phyloP scores from a whole-genome alignment of 2,329 filamentous ascomycete genomes.

The Fusarium temperatum region DNA sequence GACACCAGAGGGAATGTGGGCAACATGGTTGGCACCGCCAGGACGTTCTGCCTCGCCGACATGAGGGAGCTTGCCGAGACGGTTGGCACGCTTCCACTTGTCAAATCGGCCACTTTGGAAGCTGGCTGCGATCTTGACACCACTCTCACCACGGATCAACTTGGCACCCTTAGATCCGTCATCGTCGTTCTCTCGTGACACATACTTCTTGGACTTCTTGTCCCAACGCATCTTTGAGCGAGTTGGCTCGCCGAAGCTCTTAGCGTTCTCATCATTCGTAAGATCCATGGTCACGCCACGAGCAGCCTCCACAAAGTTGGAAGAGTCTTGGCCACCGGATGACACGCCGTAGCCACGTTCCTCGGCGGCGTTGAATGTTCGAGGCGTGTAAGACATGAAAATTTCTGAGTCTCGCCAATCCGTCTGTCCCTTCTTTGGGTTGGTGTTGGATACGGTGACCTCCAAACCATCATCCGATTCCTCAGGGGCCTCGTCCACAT shows the following conservation, averaged over 20 bases:
- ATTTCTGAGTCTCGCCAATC: constrained; percentile 86
- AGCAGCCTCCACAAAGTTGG: constrained; percentile 89
- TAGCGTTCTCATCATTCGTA: constrained; percentile 83
- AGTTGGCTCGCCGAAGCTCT: constrained; percentile 80
- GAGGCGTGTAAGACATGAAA: constrained; percentile 96
- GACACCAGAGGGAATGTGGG: constrained; percentile 46
- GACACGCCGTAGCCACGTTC: constrained; percentile 94
- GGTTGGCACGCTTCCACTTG: constrained; percentile 87
- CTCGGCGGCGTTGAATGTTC: constrained; percentile 81
- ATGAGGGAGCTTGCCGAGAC: constrained; percentile 78
- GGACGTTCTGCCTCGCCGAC: constrained; percentile 82
- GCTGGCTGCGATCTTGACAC: constrained; percentile 92
- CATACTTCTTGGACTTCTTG: constrained; percentile 96
- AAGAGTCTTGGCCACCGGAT: constrained; percentile 72
- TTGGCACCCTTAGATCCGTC: constrained; percentile 80
- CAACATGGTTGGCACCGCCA: constrained; percentile 24
- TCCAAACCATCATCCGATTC: constrained; percentile 72
- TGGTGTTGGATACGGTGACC: constrained; percentile 72
- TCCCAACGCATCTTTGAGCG: constrained; percentile 91
- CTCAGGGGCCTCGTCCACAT: constrained; percentile 56
- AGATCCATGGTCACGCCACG: constrained; percentile 91
- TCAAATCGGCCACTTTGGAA: constrained; percentile 96
- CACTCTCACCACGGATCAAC: constrained; percentile 88
- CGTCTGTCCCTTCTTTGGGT: constrained; percentile 63
- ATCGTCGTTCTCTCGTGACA: constrained; percentile 89